Evolutionary conservation across 148 eudicot species (phyloP).

Genomic region (Rhododendron kiyosumense): DNA sequence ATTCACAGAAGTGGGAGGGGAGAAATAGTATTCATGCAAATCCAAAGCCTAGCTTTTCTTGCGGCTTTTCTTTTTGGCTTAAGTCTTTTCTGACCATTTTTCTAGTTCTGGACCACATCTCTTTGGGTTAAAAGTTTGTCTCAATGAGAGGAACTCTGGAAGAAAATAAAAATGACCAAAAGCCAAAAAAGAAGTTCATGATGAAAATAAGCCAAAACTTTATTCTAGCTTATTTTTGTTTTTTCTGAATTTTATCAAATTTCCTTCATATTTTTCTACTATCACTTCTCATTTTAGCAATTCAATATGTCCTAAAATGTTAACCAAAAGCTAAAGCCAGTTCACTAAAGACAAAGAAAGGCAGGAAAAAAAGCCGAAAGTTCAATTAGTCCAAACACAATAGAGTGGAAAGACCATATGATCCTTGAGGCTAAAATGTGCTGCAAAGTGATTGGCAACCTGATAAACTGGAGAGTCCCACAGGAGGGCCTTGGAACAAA

Average conservation of each 20-base stretch:
- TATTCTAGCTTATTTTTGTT: neutral
- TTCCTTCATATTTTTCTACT: neutral
- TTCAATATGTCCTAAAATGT: neutral
- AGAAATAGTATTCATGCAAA: neutral
- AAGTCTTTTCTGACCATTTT: neutral
- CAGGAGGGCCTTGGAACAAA: neutral
- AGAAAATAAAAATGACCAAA: neutral
- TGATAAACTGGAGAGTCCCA: neutral
- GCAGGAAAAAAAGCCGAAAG: neutral
- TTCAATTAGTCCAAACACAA: neutral
- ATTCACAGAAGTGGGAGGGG: neutral
- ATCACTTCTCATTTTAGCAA: neutral
- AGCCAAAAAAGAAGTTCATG: neutral
- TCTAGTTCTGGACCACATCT: neutral
- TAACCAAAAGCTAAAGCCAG: neutral
- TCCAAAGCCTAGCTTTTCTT: neutral
- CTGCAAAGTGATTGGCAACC: constrained; percentile 7
- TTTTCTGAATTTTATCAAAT: neutral
- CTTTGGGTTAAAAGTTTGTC: neutral
- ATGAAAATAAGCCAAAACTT: neutral
- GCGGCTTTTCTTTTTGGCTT: neutral
- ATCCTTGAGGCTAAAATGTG: neutral
- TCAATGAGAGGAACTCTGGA: neutral
- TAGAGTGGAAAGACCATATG: neutral
- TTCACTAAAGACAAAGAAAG: neutral